phyloP scores from a whole-genome alignment of 2,329 filamentous ascomycete species.

The Pseudogymnoascus sp. region DNA sequence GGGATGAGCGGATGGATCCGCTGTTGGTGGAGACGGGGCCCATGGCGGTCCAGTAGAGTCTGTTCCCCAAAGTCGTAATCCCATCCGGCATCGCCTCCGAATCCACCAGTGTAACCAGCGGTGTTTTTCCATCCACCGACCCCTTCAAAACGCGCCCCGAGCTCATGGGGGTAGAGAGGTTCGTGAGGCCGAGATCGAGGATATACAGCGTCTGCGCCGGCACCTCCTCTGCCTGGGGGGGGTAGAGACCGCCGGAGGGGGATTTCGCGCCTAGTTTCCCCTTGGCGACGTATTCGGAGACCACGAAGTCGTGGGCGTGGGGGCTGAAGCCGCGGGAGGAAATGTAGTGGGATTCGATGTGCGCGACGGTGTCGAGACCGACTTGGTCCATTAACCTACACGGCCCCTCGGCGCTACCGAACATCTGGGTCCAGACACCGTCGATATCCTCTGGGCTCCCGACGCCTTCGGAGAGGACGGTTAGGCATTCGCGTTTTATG shows the following conservation, averaged over 20 bases:
- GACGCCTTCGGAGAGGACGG: slow-evolving; percentile 29
- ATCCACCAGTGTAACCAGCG: too few relatives aligned
- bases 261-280: slow-evolving; percentile 29
- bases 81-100: too few relatives aligned
- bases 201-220: slow-evolving; percentile 12
- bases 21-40: slow-evolving; percentile 26
- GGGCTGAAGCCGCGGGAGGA: slow-evolving; percentile 20
- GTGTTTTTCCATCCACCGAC: slow-evolving; percentile 8
- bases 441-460: slow-evolving; percentile 31
- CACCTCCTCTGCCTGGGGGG: not conserved
- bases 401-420: slow-evolving; percentile 29
- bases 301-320: slow-evolving; percentile 25
- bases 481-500: slow-evolving; percentile 33
- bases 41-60: slow-evolving; percentile 45
- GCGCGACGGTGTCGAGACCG: slow-evolving; percentile 32
- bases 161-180: slow-evolving; percentile 10
- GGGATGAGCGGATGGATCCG: slow-evolving; percentile 20
- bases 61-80: slow-evolving; percentile 25
- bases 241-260: slow-evolving; percentile 21
- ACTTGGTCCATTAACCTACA: slow-evolving; percentile 35
- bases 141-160: slow-evolving; percentile 15
- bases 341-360: slow-evolving; percentile 34
- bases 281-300: slow-evolving; percentile 26
- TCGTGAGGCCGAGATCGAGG: slow-evolving; percentile 17
- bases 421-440: slow-evolving; percentile 29